phyloP scores from a whole-genome alignment of 148 eudicot genomes.

The Camellia japonica region DNA sequence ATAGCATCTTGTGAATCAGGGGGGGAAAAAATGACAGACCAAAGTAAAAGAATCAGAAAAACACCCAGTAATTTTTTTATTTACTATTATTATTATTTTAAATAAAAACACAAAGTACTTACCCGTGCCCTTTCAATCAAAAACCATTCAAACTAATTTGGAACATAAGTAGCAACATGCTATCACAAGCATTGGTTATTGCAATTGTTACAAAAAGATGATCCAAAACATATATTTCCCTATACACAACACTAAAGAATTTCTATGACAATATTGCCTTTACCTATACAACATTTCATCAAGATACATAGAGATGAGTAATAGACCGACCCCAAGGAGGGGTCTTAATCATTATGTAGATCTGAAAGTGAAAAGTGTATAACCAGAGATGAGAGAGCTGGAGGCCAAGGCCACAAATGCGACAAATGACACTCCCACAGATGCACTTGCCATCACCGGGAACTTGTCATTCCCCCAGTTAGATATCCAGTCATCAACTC shows the following conservation, averaged over 20 bases:
- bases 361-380: constrained; percentile 47
- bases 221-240: not conserved
- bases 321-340: not conserved
- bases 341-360: constrained; percentile 3
- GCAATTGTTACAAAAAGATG: not conserved
- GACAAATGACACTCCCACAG: constrained; percentile 61
- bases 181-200: not conserved
- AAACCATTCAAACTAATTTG: no score
- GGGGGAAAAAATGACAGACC: no score
- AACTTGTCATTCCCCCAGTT: constrained; percentile 87
- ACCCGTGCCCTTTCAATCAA: no score
- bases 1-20: no score
- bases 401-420: constrained; percentile 63
- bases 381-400: constrained; percentile 76
- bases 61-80: no score
- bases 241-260: constrained; percentile 4
- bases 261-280: not conserved
- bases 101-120: no score
- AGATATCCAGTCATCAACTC: constrained; percentile 70
- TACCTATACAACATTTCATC: not conserved
- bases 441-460: constrained; percentile 65
- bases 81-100: no score
- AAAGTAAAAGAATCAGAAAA: no score
- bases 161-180: not conserved
- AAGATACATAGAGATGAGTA: not conserved